Percentiles rank a stretch among this genome's conserved stretches.
Conservation (phyloP, 2,329 filamentous ascomycete genomes). For the Knufia fluminis region DNA sequence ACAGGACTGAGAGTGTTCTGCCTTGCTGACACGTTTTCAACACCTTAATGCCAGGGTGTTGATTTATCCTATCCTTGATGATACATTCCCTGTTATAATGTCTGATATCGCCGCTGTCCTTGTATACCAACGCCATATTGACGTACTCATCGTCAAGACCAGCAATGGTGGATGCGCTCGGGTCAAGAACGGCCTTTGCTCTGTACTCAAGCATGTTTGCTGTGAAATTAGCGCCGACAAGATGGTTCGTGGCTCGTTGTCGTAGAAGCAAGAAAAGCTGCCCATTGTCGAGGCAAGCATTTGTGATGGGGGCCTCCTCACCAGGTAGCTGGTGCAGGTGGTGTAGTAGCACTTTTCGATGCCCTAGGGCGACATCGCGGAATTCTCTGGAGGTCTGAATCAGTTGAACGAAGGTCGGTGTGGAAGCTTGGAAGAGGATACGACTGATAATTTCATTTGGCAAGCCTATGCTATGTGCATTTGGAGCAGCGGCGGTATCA, state of each 20-base stretch:
- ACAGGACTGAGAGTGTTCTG: neutral
- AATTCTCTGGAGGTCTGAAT: constrained; percentile 30
- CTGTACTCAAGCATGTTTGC: constrained; percentile 26
- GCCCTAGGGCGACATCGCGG: constrained; percentile 28
- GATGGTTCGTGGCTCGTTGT: constrained; percentile 25
- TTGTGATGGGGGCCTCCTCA: constrained; percentile 17
- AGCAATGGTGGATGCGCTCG: constrained; percentile 28
- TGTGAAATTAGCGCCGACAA: constrained; percentile 31
- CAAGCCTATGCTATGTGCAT: constrained; percentile 22
- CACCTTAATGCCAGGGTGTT: constrained; percentile 13
- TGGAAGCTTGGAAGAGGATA: constrained; percentile 28
- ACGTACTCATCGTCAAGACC: constrained; percentile 12
- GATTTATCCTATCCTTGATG: constrained; percentile 10
- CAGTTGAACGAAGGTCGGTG: constrained; percentile 31
- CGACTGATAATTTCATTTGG: constrained; percentile 33
- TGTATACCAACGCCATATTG: constrained; percentile 26
- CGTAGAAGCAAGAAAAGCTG: constrained; percentile 29
- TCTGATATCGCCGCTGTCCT: constrained; percentile 25
- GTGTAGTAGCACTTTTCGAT: constrained; percentile 29
- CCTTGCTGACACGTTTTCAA: constrained; percentile 11
- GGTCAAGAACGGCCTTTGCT: constrained; percentile 26
- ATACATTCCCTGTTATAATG: constrained; percentile 19
- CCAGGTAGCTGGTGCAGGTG: constrained; percentile 32
- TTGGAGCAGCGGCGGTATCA: neutral
- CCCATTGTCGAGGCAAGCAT: constrained; percentile 12